Base-by-base conservation (phyloP, 2,329 filamentous ascomycete species). In the Raffaelea ambrosiae region DNA sequence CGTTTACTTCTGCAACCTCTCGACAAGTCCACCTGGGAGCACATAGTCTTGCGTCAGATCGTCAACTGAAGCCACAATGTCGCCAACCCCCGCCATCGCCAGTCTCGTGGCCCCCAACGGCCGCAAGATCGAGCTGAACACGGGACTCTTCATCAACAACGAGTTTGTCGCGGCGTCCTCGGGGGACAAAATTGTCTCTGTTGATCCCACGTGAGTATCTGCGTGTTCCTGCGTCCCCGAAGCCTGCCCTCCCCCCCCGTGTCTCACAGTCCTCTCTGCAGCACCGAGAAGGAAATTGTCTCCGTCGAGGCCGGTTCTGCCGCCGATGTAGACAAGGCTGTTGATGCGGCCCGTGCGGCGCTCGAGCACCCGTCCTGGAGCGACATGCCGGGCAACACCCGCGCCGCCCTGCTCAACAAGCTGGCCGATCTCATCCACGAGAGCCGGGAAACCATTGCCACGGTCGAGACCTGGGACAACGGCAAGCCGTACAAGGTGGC, bases 131-230 rank as follows among this genome's bases (percentile, higher is more conserved):
- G 83, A 88, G 68, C 85, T 85, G 22, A 22, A 29, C 3, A 72
- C 77, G 36, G 87, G 86, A 22, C 73, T 91, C 8, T 90, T 89
- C 66, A 88, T 90, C 69, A 86, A 87, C 69, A 88, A 89, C 56
- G 82, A 89, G 61, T 90, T 86, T 61, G 81, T 88, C 48, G 73
- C 79, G 57, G 78, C 81, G 46, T 80, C 74, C 60, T 76, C 76
- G 20, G 81, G 76, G 39, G 72, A 81, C 59, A 86, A 76, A 57
- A 73, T 89, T 47, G 69, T 74, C 14, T 76, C 77, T 22, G 76
- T 88, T 57, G 87, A 88, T 60, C 86, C 86, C 40, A 76, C 77
- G 81, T 85, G 68, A 53, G 71, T 60, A 33, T 22, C n/a, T n/a
- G n/a, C n/a, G n/a, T n/a, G n/a, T n/a, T n/a, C n/a, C n/a, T n/a